These are phyloP conservation scores for Tuber indicum DNA, from an alignment of 495 filamentous ascomycete genomes.

Conservation along the genomic window DNA sequence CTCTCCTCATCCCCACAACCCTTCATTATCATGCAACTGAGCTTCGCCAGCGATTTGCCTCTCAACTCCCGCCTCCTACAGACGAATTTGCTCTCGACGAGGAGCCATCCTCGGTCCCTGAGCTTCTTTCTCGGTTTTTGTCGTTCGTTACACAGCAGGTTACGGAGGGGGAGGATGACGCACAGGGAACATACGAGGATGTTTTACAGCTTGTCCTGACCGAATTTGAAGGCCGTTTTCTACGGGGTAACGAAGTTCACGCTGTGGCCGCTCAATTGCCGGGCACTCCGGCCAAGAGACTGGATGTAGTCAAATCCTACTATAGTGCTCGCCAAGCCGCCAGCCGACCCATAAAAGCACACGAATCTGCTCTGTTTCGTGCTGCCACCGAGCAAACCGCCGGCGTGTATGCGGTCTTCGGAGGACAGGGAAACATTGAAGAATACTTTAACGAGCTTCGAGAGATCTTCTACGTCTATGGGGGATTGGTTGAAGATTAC, in stretches of 20 bases:
- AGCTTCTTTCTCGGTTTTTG: conserved; percentile 87
- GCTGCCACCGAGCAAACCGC: conserved; percentile 74
- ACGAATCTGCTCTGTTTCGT: conserved; percentile 87
- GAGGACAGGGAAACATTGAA: conserved; percentile 98
- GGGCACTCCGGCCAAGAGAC: conserved; percentile 82
- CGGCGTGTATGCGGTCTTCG: conserved; percentile 83
- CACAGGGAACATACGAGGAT: conserved; percentile 73
- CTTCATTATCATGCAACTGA: conserved; percentile 93
- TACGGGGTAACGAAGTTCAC: conserved; percentile 93
- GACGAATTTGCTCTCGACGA: conserved; percentile 97
- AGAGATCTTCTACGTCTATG: conserved; percentile 82
- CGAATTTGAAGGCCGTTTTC: conserved; percentile 92
- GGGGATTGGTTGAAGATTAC: conserved; percentile 78
- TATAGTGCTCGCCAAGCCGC: conserved; percentile 79
- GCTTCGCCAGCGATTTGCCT: conserved; percentile 76
- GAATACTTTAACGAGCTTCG: conserved; percentile 98
- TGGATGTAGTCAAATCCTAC: conserved; percentile 78
- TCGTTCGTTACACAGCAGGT: conserved; percentile 80
- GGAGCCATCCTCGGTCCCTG: conserved; percentile 85
- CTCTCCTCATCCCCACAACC: conserved; percentile 86
- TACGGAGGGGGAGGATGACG: conserved; percentile 82
- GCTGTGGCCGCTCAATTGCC: conserved; percentile 76
- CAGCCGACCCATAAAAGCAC: conserved; percentile 73
- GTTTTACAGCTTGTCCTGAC: conserved; percentile 82
- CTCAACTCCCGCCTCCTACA: conserved; percentile 78